phyloP scores from a whole-genome alignment of 192 early-diverging fungal genomes.

The Pilaira anomala region DNA sequence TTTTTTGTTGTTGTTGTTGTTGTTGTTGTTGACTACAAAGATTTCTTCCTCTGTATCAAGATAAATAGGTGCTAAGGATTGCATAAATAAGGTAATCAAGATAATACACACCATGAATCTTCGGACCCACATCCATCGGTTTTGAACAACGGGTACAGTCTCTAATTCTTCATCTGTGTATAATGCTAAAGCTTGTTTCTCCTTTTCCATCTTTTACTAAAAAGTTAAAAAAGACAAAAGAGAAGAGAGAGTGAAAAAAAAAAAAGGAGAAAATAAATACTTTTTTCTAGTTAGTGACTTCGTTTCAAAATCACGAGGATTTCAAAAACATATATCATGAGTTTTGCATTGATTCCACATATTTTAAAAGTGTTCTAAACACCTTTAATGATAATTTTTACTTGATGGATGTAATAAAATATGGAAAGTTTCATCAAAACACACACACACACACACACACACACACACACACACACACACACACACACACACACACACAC shows the following conservation, averaged over 20 bases:
- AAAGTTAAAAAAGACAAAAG: not conserved
- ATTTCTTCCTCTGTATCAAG: not conserved
- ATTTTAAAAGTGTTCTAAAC: too few relatives aligned
- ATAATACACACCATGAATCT: conserved; percentile 10
- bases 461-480: too few relatives aligned
- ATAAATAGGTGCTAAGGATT: not conserved
- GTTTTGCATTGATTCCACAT: too few relatives aligned
- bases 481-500: too few relatives aligned
- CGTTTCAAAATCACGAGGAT: too few relatives aligned
- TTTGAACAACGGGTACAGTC: not conserved
- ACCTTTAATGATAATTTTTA: too few relatives aligned
- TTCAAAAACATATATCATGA: too few relatives aligned
- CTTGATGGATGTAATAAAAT: too few relatives aligned
- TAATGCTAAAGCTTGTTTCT: not conserved
- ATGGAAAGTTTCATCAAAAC: too few relatives aligned
- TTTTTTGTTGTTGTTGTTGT: too few relatives aligned
- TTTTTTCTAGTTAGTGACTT: not conserved
- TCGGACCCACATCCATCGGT: conserved; percentile 14
- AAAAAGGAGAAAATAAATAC: not conserved
- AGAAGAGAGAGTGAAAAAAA: not conserved
- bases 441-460: too few relatives aligned
- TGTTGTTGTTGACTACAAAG: not conserved
- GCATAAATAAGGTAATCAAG: not conserved
- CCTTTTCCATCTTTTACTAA: not conserved
- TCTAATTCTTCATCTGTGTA: not conserved